Percentiles rank a stretch among this genome's conserved stretches.
Evolutionary conservation across 2,329 filamentous ascomycete genomes (phyloP).

Genomic region (Coniochaeta sp.): DNA sequence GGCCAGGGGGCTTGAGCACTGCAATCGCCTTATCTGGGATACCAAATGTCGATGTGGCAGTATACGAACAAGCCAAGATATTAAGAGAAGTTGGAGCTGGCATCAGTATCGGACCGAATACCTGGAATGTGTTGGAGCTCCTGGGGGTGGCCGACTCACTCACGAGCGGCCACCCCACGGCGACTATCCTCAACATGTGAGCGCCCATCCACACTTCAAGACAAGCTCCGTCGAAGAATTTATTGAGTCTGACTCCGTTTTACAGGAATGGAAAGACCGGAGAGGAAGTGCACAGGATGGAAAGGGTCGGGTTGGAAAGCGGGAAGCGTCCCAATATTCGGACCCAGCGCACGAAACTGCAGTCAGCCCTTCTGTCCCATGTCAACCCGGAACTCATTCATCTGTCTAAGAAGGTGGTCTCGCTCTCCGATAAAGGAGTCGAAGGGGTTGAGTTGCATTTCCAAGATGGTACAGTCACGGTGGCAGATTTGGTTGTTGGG

Average conservation of each 20-base stretch:
- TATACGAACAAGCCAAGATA: constrained; percentile 36
- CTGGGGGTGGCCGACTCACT: constrained; percentile 29
- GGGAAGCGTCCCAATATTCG: not conserved
- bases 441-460: constrained; percentile 30
- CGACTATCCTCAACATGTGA: not conserved
- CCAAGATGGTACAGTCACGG: constrained; percentile 29
- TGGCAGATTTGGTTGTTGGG: constrained; percentile 39
- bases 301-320: not conserved
- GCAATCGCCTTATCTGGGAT: constrained; percentile 35
- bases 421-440: constrained; percentile 25
- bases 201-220: not conserved
- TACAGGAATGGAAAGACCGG: not conserved
- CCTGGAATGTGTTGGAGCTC: constrained; percentile 37
- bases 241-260: not conserved
- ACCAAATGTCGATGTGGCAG: constrained; percentile 28
- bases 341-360: constrained; percentile 25
- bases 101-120: constrained; percentile 35
- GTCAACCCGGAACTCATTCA: constrained; percentile 33
- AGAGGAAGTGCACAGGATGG: not conserved
- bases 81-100: constrained; percentile 40
- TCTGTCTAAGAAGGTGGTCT: constrained; percentile 33
- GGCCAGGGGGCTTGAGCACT: constrained; percentile 21
- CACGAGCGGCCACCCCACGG: not conserved
- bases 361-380: constrained; percentile 35
- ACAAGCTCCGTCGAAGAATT: not conserved